A percentile compares a stretch with the other conserved stretches of the same genome.
Conservation (phyloP, 2,329 filamentous ascomycete species). For the Colletotrichum phormii region DNA sequence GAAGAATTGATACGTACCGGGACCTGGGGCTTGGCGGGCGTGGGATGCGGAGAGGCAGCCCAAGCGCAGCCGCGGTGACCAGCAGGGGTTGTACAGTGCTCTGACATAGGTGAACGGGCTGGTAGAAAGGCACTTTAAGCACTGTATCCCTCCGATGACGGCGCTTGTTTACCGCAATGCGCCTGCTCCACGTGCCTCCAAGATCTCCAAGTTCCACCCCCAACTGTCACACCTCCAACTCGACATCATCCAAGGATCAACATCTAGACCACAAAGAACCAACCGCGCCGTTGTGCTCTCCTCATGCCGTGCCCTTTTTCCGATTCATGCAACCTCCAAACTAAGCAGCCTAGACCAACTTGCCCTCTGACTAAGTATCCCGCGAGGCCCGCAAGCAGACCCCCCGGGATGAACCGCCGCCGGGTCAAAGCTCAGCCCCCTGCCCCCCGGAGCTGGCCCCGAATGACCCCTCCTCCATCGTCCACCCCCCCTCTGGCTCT, state of each 20-base stretch:
- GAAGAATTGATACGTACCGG: conserved; percentile 4
- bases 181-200: background rate
- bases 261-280: background rate
- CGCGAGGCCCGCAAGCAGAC: background rate
- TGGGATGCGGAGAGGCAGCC: conserved; percentile 25
- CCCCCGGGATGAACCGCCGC: conserved; percentile 8
- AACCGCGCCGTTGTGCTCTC: background rate
- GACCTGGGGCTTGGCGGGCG: background rate
- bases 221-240: background rate
- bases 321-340: background rate
- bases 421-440: conserved; percentile 23
- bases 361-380: background rate
- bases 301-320: conserved; percentile 8
- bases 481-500: background rate
- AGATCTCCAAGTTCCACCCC: background rate
- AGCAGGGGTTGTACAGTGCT: background rate
- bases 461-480: conserved; percentile 24
- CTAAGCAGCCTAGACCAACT: background rate
- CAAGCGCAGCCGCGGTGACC: conserved; percentile 30
- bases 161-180: conserved; percentile 1
- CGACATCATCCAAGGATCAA: background rate
- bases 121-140: no score
- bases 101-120: background rate
- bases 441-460: conserved; percentile 26
- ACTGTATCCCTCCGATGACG: no score